phyloP scores from a whole-genome alignment of 2,329 filamentous ascomycete species.

The Teratosphaeria epicoccoides region DNA sequence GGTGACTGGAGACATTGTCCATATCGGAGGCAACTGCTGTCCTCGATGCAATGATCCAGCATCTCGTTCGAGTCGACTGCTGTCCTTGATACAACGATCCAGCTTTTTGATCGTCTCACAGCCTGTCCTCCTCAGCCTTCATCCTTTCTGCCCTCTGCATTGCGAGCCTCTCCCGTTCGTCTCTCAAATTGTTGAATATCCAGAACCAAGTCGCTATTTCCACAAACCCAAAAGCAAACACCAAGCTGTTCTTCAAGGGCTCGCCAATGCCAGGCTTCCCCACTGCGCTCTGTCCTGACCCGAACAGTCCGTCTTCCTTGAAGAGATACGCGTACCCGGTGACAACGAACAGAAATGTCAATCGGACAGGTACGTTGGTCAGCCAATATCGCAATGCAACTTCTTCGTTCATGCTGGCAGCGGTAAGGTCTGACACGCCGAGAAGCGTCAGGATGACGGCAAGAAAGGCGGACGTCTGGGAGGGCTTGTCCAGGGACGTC shows the following conservation, averaged over 20 bases:
- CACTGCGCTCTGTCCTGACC: constrained; percentile 13
- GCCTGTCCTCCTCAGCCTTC: constrained; percentile 26
- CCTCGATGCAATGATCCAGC: no score
- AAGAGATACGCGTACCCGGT: constrained; percentile 57
- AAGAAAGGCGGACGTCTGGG: constrained; percentile 54
- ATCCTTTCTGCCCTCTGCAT: constrained; percentile 25
- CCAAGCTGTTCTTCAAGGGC: constrained; percentile 67
- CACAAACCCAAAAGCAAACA: constrained; percentile 76
- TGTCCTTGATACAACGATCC: no score
- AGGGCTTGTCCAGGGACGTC: constrained; percentile 56
- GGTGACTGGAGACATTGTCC: not conserved
- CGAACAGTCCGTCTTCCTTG: constrained; percentile 40
- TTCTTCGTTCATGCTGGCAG: constrained; percentile 35
- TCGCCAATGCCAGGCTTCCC: constrained; percentile 35
- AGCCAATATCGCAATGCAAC: constrained; percentile 38
- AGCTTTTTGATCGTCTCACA: constrained; percentile 1
- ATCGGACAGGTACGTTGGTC: constrained; percentile 51
- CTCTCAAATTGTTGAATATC: constrained; percentile 61
- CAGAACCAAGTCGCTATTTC: constrained; percentile 84
- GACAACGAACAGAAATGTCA: constrained; percentile 51
- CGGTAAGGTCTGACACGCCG: constrained; percentile 37
- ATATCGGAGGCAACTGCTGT: not conserved
- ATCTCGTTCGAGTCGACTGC: no score
- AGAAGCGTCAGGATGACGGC: constrained; percentile 61
- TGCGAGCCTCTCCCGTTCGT: constrained; percentile 43